Conservation (phyloP, 2,329 filamentous ascomycete species). For the Piedraia hortae region DNA sequence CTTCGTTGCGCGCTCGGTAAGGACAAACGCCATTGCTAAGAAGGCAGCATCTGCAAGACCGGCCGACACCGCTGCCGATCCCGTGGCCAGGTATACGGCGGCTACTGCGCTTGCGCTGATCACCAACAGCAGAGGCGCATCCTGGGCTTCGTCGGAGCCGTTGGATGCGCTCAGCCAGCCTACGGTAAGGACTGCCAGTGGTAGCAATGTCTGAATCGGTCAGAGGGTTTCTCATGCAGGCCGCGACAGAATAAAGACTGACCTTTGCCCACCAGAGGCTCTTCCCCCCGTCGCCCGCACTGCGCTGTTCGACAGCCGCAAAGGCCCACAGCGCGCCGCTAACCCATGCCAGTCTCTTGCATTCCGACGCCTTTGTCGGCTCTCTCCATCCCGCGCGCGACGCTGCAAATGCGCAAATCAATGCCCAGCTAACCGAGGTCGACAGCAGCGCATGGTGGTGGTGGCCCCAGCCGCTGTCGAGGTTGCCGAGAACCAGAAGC, state of each 20-base stretch:
- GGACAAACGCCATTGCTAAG: conserved; percentile 14
- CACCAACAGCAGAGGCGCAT: conserved; percentile 10
- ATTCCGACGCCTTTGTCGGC: conserved; percentile 5
- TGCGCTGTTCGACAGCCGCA: conserved; percentile 17
- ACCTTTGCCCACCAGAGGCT: conserved; percentile 22
- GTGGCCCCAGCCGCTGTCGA: too few relatives aligned
- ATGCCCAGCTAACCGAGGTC: too few relatives aligned
- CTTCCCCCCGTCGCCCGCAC: conserved; percentile 14
- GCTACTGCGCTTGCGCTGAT: conserved; percentile 13
- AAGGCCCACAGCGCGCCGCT: conserved; percentile 18
- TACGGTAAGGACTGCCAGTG: conserved; percentile 6
- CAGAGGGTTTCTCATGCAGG: conserved; percentile 3
- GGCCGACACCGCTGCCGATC: conserved; percentile 13
- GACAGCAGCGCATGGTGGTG: too few relatives aligned
- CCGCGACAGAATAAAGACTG: conserved; percentile 2
- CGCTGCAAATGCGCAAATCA: too few relatives aligned
- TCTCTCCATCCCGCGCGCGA: too few relatives aligned
- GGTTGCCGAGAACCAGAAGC: too few relatives aligned
- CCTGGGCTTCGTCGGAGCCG: conserved; percentile 8
- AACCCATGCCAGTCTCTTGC: conserved; percentile 13
- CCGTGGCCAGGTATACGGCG: conserved; percentile 12
- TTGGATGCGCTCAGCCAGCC: conserved; percentile 1
- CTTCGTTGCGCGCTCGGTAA: conserved; percentile 15
- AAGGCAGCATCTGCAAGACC: conserved; percentile 18
- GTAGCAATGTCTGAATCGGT: conserved; percentile 10